Evolutionary conservation across 2,329 filamentous ascomycete genomes (phyloP).

Genomic region (Ceratocystis diversiconidia): DNA sequence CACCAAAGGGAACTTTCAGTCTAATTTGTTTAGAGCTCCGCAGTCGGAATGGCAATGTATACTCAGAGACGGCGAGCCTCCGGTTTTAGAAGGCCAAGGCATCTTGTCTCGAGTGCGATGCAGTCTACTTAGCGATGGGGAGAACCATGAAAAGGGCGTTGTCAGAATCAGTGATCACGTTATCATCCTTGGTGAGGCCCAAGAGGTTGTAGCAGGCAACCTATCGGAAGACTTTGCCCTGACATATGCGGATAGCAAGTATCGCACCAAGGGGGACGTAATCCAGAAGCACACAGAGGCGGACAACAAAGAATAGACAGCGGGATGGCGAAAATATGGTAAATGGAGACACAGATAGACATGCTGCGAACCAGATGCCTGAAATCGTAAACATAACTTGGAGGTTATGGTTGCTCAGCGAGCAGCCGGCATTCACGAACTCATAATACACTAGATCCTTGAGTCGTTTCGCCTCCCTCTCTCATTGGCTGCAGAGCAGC

Average conservation of each 20-base stretch:
- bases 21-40: constrained; percentile 26
- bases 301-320: constrained; percentile 10
- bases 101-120: constrained; percentile 38
- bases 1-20: constrained; percentile 33
- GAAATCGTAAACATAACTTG: neutral
- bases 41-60: constrained; percentile 16
- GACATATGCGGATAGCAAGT: constrained; percentile 36
- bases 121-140: constrained; percentile 29
- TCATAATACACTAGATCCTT: too few species aligned
- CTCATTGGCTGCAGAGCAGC: neutral
- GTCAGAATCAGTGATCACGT: constrained; percentile 38
- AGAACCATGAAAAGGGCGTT: constrained; percentile 26
- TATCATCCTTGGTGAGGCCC: constrained; percentile 38
- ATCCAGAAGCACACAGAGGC: constrained; percentile 22
- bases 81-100: constrained; percentile 36
- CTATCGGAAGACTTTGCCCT: constrained; percentile 31
- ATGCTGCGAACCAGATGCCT: too few species aligned
- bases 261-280: constrained; percentile 30
- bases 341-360: neutral
- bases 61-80: constrained; percentile 23
- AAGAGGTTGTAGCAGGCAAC: constrained; percentile 29
- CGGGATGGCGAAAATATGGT: neutral
- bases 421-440: neutral
- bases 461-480: neutral
- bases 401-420: neutral